A percentile compares a stretch with the other conserved stretches of the same genome.
Evolutionary conservation across 805 yeast genomes (phyloP).

Genomic region (Saturnispora zaruensis): DNA sequence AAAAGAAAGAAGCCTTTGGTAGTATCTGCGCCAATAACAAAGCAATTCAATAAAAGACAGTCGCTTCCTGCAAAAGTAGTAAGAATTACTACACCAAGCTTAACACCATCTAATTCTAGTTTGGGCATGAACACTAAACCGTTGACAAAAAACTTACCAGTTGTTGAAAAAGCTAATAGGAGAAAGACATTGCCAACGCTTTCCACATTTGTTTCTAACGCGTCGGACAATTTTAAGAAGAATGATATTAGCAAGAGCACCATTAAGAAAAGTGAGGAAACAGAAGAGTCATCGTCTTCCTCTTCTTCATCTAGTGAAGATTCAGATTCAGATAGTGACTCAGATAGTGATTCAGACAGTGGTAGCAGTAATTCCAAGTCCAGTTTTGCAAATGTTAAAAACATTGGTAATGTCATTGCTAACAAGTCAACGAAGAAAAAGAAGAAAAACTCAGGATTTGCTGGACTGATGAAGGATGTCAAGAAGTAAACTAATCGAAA

Average conservation of each 20-base stretch:
- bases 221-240: slow-evolving; percentile 28
- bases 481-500: slow-evolving; percentile 7
- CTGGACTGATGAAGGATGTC: slow-evolving; percentile 38
- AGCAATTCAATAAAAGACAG: slow-evolving; percentile 14
- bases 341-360: slow-evolving; percentile 13
- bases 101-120: background rate
- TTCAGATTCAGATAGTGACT: slow-evolving; percentile 27
- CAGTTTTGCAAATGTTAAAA: slow-evolving; percentile 36
- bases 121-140: background rate
- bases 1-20: slow-evolving; percentile 30
- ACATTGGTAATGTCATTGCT: slow-evolving; percentile 35
- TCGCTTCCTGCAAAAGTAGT: slow-evolving; percentile 5
- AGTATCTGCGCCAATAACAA: slow-evolving; percentile 36
- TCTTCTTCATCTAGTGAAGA: background rate
- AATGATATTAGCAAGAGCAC: background rate
- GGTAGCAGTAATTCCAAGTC: slow-evolving; percentile 19
- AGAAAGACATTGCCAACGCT: slow-evolving; percentile 34
- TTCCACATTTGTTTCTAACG: slow-evolving; percentile 52
- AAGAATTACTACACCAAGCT: slow-evolving; percentile 3
- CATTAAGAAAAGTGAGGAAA: background rate
- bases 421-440: slow-evolving; percentile 23
- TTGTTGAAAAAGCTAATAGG: slow-evolving; percentile 6
- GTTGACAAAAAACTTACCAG: background rate
- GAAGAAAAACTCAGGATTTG: slow-evolving; percentile 36
- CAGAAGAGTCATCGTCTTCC: background rate